Percentiles rank a stretch among this genome's conserved stretches.
These are phyloP conservation scores for Musa balbisiana DNA, from an alignment of 202 grass and related monocot genomes.

Conservation along the genomic window DNA sequence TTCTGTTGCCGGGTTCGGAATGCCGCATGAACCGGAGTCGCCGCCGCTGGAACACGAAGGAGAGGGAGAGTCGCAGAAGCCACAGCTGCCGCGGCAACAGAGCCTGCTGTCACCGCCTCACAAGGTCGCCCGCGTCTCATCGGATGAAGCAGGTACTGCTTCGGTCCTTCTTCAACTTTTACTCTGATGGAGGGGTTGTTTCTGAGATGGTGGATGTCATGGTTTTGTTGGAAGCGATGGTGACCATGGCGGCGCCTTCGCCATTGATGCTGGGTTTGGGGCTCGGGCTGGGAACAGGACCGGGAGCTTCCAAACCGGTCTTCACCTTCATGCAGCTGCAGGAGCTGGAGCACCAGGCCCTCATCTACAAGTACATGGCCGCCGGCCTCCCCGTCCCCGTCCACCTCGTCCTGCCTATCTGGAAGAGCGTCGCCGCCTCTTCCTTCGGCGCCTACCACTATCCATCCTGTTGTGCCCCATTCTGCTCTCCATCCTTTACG, in stretches of 20 bases:
- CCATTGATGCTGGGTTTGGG: slow-evolving; percentile 57
- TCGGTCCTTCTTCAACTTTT: neutral
- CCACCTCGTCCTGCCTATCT: slow-evolving; percentile 87
- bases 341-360: slow-evolving; percentile 94
- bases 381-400: slow-evolving; percentile 72
- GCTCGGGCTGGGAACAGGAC: slow-evolving; percentile 18
- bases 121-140: slow-evolving; percentile 57
- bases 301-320: neutral
- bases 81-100: too few species aligned
- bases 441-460: slow-evolving; percentile 71
- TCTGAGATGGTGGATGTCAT: too few species aligned
- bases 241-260: slow-evolving; percentile 56
- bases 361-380: slow-evolving; percentile 91
- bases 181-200: neutral
- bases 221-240: neutral
- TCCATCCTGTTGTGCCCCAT: slow-evolving; percentile 42
- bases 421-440: slow-evolving; percentile 94
- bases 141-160: slow-evolving; percentile 32
- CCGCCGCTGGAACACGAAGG: slow-evolving; percentile 26
- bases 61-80: slow-evolving; percentile 6
- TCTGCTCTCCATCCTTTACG: too few species aligned
- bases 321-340: slow-evolving; percentile 94
- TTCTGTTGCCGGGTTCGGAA: neutral
- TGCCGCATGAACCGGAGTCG: too few species aligned
- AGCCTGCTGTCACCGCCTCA: slow-evolving; percentile 24